These are phyloP conservation scores for Vitis rotundifolia DNA, from an alignment of 164 flowering plant species.

Conservation along the genomic window DNA sequence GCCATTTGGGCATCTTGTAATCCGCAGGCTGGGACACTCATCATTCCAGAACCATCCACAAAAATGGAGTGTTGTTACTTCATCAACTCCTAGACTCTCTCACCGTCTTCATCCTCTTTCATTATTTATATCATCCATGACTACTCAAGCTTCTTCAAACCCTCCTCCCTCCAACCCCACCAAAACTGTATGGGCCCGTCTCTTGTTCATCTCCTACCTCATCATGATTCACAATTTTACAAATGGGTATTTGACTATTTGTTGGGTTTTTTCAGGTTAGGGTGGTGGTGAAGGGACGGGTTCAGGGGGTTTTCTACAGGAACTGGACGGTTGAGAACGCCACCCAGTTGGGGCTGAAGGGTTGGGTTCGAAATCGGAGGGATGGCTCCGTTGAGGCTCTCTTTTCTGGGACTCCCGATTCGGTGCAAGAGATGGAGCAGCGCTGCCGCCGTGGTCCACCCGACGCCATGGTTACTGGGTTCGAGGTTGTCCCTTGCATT, in stretches of 20 bases:
- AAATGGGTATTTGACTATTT: not conserved
- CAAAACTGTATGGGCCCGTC: slow-evolving; percentile 26
- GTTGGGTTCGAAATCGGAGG: slow-evolving; percentile 65
- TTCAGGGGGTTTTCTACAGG: slow-evolving; percentile 89
- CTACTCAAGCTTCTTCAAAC: slow-evolving; percentile 6
- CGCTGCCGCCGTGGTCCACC: slow-evolving; percentile 84
- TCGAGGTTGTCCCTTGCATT: slow-evolving; percentile 55
- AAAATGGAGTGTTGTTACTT: not conserved
- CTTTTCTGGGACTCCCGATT: slow-evolving; percentile 61
- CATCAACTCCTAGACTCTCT: slow-evolving; percentile 16
- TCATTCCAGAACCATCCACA: no score
- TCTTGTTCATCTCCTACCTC: not conserved
- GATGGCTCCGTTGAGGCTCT: slow-evolving; percentile 74
- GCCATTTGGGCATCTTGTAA: no score
- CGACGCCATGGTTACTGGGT: slow-evolving; percentile 65
- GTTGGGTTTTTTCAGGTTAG: slow-evolving; percentile 51
- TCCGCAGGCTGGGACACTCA: no score
- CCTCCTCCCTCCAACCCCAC: slow-evolving; percentile 13
- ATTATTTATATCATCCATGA: slow-evolving; percentile 23
- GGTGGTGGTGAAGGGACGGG: slow-evolving; percentile 71
- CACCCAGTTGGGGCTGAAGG: slow-evolving; percentile 55
- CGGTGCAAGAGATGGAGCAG: slow-evolving; percentile 77
- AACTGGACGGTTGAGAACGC: slow-evolving; percentile 92
- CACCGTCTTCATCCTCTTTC: slow-evolving; percentile 15
- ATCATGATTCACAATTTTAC: not conserved